A percentile compares a stretch with the other conserved stretches of the same genome.
These are phyloP conservation scores for Hemisphaericaspora lyxosophila DNA, from an alignment of 1,139 yeast species.

Conservation along the genomic window DNA sequence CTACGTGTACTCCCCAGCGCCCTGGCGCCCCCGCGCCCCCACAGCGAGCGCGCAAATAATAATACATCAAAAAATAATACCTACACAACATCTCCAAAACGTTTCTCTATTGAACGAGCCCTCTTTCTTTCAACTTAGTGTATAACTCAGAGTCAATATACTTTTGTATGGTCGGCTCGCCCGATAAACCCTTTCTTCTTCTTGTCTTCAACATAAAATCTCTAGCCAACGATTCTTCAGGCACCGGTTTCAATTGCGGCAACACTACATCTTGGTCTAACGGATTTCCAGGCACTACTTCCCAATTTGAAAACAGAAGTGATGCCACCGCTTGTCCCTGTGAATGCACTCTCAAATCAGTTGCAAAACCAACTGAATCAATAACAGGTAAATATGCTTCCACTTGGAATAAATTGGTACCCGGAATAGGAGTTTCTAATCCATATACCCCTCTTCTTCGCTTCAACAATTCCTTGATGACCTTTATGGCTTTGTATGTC, in stretches of 20 bases:
- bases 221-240: conserved; percentile 67
- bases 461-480: conserved; percentile 51
- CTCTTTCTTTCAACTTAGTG: conserved; percentile 52
- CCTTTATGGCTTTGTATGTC: conserved; percentile 42
- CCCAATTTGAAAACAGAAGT: conserved; percentile 70
- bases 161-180: conserved; percentile 71
- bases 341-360: conserved; percentile 76
- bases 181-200: conserved; percentile 78
- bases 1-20: too few relatives aligned
- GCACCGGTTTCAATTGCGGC: conserved; percentile 76
- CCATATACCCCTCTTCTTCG: conserved; percentile 56
- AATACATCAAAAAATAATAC: background rate
- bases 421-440: conserved; percentile 60
- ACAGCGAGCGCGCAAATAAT: too few relatives aligned
- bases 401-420: conserved; percentile 66
- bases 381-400: conserved; percentile 79
- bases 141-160: conserved; percentile 66
- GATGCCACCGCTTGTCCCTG: conserved; percentile 78
- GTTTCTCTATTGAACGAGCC: conserved; percentile 16
- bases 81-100: background rate
- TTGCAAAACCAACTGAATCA: conserved; percentile 86
- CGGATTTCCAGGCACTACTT: conserved; percentile 88
- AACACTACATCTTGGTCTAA: conserved; percentile 62
- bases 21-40: too few relatives aligned
- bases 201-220: conserved; percentile 90